phyloP scores from a whole-genome alignment of 1,284 basidiomycete genomes.

The Schizophyllum commune region DNA sequence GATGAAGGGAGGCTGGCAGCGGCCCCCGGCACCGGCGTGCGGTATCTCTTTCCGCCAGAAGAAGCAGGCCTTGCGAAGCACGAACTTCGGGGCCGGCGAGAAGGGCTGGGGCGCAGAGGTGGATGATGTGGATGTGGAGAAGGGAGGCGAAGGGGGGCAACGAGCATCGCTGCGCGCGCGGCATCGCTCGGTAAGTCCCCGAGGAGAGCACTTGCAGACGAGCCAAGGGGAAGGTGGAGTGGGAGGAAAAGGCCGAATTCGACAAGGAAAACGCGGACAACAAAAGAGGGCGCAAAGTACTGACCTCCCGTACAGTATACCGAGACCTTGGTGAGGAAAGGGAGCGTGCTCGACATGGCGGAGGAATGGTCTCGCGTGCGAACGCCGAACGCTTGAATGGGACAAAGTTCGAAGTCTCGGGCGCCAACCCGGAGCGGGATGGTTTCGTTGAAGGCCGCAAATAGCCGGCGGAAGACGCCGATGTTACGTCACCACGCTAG shows the following conservation, averaged over 20 bases:
- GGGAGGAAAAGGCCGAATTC: background rate
- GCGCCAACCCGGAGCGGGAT: too few relatives aligned
- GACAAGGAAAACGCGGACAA: background rate
- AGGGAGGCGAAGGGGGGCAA: background rate
- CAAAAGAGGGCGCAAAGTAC: background rate
- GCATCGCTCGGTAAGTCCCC: background rate
- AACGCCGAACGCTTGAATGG: background rate
- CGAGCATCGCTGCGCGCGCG: background rate
- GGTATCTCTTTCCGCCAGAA: too few relatives aligned
- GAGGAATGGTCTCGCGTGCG: background rate
- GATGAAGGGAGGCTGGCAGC: too few relatives aligned
- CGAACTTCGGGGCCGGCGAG: background rate
- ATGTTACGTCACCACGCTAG: too few relatives aligned
- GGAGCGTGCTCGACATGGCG: background rate
- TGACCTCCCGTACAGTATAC: background rate
- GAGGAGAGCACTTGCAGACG: background rate
- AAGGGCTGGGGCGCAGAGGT: too few relatives aligned
- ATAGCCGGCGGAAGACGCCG: too few relatives aligned
- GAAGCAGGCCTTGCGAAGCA: background rate
- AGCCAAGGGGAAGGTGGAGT: background rate
- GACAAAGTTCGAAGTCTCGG: too few relatives aligned
- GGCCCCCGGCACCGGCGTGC: too few relatives aligned
- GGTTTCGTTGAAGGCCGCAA: too few relatives aligned
- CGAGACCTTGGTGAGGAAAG: background rate
- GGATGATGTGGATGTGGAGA: background rate